Evolutionary conservation across 2,329 filamentous ascomycete genomes (phyloP), one percentile per base, ranked within the genome.

Genomic region (Lecanicillium sp.): DNA sequence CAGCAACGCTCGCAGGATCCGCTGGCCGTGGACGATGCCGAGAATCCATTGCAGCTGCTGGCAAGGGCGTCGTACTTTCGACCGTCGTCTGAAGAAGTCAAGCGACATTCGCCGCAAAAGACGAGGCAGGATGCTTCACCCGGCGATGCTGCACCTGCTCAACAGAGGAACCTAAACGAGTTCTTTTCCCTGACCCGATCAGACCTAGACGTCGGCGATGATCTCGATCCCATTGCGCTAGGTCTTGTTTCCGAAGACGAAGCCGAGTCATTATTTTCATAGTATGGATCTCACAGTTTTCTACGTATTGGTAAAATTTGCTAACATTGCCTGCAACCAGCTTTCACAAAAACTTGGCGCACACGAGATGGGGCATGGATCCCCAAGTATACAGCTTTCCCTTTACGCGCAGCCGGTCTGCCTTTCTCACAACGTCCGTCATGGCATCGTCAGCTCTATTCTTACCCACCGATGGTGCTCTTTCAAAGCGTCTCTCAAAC

Each of bases 361-460:
- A 86, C 53, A 86, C 82, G 0, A 64, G 82, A 53, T 86, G 82
- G 82, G 82, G 82, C 0, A 71, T 85, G 8, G 82, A 85, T 47
- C 78, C 80, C 2, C 55, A 71, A 12, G 62, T 85, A 4, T 82
- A 85, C 49, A 84, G 74, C 0, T 65, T 76, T 14, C 58, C 68
- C 1, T 86, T 84, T 48, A 78, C 83, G 3, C 76, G 80, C 13
- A 68, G 70, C 2, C 75, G 80, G 34, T 86, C 82, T 0, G 72
- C 80, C 1, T 85, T 85, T 51, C 64, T 86, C 2, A 80, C 83
- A 49, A 85, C 82, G 0, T 84, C 81, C 1, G 75, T 86, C 35
- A 68, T 83, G 48, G 77, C 81, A 2, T 76, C 78, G 4, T 79
- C 82, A 2, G 75, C 82, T 0, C 64, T 84, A 2, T 86, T 85